phyloP scores from a whole-genome alignment of 306 rosid genomes.

The Cucumis hystrix region DNA sequence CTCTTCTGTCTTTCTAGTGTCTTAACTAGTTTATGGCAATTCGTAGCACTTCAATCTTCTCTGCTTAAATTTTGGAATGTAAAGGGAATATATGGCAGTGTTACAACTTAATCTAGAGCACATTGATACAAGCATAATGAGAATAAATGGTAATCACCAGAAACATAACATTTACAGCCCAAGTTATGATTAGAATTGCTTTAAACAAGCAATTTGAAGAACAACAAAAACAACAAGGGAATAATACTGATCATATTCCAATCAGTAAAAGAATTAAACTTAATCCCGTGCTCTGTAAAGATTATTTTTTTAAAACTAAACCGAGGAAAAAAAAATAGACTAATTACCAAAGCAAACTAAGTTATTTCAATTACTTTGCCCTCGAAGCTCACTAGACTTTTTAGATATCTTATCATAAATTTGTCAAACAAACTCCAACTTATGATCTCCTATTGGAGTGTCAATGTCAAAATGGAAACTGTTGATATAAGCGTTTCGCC shows the following conservation, averaged over 20 bases:
- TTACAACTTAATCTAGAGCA: not conserved
- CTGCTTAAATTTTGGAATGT: slow-evolving; percentile 68
- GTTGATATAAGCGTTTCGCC: slow-evolving; percentile 42
- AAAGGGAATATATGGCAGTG: slow-evolving; percentile 9
- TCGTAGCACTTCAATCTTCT: slow-evolving; percentile 52
- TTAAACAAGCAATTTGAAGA: not conserved
- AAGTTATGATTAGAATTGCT: not conserved
- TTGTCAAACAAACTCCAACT: slow-evolving; percentile 19
- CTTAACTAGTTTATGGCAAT: slow-evolving; percentile 43
- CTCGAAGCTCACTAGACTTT: not conserved
- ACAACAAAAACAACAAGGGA: not conserved
- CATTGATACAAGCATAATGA: not conserved
- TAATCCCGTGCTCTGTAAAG: not conserved
- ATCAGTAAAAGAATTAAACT: not conserved
- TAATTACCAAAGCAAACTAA: slow-evolving; percentile 4
- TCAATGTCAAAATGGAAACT: slow-evolving; percentile 45
- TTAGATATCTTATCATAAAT: slow-evolving; percentile 6
- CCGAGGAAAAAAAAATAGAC: not conserved
- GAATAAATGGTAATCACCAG: not conserved
- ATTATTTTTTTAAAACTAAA: not conserved
- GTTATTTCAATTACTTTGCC: not conserved
- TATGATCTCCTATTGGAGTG: slow-evolving; percentile 25
- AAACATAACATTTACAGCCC: not conserved
- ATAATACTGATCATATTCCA: not conserved
- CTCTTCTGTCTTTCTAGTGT: slow-evolving; percentile 19